Conservation (phyloP, 768 basidiomycete species). For the Sarcodon aspratus region DNA sequence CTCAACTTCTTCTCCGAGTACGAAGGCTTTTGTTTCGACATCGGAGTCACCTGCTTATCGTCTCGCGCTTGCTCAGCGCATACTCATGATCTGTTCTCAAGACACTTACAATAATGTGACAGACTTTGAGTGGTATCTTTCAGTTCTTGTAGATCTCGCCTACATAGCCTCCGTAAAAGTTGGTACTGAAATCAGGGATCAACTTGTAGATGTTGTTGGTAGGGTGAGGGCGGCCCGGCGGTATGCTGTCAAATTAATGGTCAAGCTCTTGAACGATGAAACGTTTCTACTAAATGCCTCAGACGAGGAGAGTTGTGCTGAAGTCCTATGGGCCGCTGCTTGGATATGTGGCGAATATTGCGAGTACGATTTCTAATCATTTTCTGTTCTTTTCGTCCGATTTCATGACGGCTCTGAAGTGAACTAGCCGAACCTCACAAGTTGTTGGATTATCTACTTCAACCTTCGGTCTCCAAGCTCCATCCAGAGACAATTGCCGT, state of each 20-base stretch:
- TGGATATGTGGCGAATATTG: conserved; percentile 97
- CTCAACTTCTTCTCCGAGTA: conserved; percentile 23
- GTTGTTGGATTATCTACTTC: conserved; percentile 57
- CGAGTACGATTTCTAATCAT: conserved; percentile 41
- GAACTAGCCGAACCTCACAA: conserved; percentile 73
- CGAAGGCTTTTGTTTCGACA: conserved; percentile 31
- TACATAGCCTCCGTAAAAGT: conserved; percentile 78
- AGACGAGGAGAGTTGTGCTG: conserved; percentile 67
- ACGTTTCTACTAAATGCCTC: conserved; percentile 53
- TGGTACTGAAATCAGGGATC: conserved; percentile 67
- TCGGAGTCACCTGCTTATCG: conserved; percentile 80
- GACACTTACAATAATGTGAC: conserved; percentile 78
- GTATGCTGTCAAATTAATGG: conserved; percentile 80
- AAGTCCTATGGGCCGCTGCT: conserved; percentile 87
- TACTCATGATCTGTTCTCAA: conserved; percentile 79
- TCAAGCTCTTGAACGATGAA: conserved; percentile 71
- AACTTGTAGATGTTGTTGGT: conserved; percentile 78
- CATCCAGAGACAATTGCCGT: conserved; percentile 59
- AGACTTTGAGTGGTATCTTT: conserved; percentile 98
- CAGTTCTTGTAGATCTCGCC: conserved; percentile 84
- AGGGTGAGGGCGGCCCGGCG: conserved; percentile 66
- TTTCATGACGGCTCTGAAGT: conserved; percentile 24
- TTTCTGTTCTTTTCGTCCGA: conserved; percentile 1
- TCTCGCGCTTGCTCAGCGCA: conserved; percentile 65
- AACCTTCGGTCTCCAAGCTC: conserved; percentile 43